Percentiles rank a stretch among this genome's conserved stretches.
These are phyloP conservation scores for Imleria badia DNA, from an alignment of 768 basidiomycete species.

Conservation along the genomic window DNA sequence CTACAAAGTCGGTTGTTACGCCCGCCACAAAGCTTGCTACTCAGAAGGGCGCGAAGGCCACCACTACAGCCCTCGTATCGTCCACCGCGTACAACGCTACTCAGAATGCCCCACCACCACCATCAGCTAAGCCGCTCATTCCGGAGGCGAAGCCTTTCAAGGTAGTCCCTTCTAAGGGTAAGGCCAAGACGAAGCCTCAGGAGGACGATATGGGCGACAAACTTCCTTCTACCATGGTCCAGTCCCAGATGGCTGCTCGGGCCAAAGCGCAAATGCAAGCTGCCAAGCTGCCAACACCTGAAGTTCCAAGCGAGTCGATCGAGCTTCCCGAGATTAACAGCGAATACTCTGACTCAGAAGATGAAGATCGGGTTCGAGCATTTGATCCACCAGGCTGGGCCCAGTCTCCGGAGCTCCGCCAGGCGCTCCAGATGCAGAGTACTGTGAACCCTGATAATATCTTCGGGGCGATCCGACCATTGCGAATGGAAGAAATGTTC, in stretches of 20 bases:
- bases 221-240: conserved; percentile 63
- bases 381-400: conserved; percentile 86
- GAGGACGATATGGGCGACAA: conserved; percentile 49
- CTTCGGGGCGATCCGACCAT: conserved; percentile 83
- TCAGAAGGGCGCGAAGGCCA: conserved; percentile 40
- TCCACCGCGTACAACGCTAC: conserved; percentile 42
- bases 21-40: conserved; percentile 23
- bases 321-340: conserved; percentile 95
- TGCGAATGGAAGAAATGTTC: conserved; percentile 95
- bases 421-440: conserved; percentile 78
- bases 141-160: conserved; percentile 37
- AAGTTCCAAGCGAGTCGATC: conserved; percentile 72
- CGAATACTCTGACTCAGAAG: conserved; percentile 96
- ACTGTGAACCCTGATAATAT: conserved; percentile 89
- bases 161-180: conserved; percentile 43
- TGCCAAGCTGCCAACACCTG: conserved; percentile 46
- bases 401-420: conserved; percentile 81
- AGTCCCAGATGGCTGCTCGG: conserved; percentile 70
- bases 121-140: conserved; percentile 32
- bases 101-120: conserved; percentile 27
- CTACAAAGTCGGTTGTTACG: conserved; percentile 29
- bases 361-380: conserved; percentile 75
- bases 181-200: conserved; percentile 45
- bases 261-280: conserved; percentile 68
- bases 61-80: conserved; percentile 33